These are phyloP conservation scores for Wakefieldia striispora DNA, from an alignment of 768 basidiomycete species.

Conservation along the genomic window DNA sequence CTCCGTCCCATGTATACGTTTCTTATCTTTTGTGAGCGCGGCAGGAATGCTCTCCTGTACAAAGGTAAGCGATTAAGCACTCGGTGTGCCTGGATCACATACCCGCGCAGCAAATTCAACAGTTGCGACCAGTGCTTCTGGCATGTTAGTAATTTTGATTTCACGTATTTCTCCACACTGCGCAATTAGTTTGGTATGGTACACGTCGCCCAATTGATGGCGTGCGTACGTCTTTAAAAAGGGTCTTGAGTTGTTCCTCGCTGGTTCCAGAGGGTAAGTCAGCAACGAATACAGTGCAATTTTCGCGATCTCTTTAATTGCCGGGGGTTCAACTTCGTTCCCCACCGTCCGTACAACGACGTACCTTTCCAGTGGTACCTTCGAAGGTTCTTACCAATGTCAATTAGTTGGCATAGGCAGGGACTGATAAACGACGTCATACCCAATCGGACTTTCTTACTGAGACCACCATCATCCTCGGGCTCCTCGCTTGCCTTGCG, in stretches of 20 bases:
- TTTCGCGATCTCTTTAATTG: conserved; percentile 81
- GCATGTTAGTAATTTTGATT: conserved; percentile 68
- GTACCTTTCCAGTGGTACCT: conserved; percentile 59
- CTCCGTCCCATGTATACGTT: conserved; percentile 72
- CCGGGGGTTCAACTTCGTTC: neutral
- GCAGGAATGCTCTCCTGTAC: conserved; percentile 74
- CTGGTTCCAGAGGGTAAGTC: conserved; percentile 55
- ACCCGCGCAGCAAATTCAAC: conserved; percentile 80
- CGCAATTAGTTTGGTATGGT: conserved; percentile 10
- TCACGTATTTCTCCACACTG: conserved; percentile 90
- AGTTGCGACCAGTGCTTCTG: conserved; percentile 66
- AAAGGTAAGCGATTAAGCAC: neutral
- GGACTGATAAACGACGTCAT: conserved; percentile 18
- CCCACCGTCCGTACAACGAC: neutral
- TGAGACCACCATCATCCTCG: conserved; percentile 40
- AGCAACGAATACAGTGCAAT: conserved; percentile 86
- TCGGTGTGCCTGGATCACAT: neutral
- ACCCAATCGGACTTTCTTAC: conserved; percentile 67
- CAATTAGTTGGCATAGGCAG: conserved; percentile 1
- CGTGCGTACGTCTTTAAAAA: conserved; percentile 83
- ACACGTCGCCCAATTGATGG: neutral
- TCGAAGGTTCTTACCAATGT: conserved; percentile 39
- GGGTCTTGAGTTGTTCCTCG: conserved; percentile 61
- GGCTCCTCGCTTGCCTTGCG: conserved; percentile 58
- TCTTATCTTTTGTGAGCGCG: conserved; percentile 94